Conservation (phyloP, 768 basidiomycete genomes). For the Baorangia bicolor region DNA sequence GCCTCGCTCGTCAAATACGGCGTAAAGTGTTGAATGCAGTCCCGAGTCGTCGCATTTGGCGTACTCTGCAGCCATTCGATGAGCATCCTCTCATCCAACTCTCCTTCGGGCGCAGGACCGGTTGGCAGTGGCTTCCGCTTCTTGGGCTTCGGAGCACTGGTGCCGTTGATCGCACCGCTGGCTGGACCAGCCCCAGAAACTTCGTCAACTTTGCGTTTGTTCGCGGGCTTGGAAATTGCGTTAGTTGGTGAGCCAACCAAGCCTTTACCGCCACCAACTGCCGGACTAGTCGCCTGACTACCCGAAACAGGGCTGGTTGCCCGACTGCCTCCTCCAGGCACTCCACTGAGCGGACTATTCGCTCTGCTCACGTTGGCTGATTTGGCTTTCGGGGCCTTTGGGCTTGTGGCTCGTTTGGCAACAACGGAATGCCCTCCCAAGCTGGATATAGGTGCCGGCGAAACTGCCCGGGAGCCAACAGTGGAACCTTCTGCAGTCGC, state of each 20-base stretch:
- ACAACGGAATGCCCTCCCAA: slow-evolving; percentile 77
- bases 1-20: slow-evolving; percentile 67
- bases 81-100: slow-evolving; percentile 63
- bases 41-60: slow-evolving; percentile 69
- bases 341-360: slow-evolving; percentile 51
- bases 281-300: slow-evolving; percentile 38
- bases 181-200: slow-evolving; percentile 23
- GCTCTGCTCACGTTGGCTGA: slow-evolving; percentile 47
- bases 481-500: slow-evolving; percentile 26
- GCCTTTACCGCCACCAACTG: slow-evolving; percentile 19
- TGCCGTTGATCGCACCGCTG: slow-evolving; percentile 14
- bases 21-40: slow-evolving; percentile 79
- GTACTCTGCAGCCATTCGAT: slow-evolving; percentile 74
- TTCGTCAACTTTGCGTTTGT: slow-evolving; percentile 63
- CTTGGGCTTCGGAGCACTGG: slow-evolving; percentile 46
- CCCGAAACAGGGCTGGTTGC: slow-evolving; percentile 48
- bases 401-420: slow-evolving; percentile 83
- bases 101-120: slow-evolving; percentile 46
- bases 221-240: slow-evolving; percentile 35
- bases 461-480: slow-evolving; percentile 55
- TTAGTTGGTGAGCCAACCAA: slow-evolving; percentile 35
- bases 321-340: slow-evolving; percentile 44
- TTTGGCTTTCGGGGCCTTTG: slow-evolving; percentile 64
- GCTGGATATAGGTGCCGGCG: slow-evolving; percentile 47
- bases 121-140: slow-evolving; percentile 48